phyloP scores from a whole-genome alignment of 345 rosid genomes.

The Rhodamnia rubescens region DNA sequence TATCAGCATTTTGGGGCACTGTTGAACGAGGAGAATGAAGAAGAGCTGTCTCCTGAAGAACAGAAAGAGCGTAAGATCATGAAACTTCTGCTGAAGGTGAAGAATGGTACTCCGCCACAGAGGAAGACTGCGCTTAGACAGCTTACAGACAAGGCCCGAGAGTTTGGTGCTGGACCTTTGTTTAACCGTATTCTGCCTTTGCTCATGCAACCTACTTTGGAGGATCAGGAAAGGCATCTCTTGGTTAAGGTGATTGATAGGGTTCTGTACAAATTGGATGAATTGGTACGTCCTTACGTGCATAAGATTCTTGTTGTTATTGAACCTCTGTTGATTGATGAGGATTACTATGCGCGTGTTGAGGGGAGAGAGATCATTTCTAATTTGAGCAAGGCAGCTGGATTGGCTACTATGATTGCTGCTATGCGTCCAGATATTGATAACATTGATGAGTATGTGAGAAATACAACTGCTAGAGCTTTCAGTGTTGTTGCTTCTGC shows the following conservation, averaged over 20 bases:
- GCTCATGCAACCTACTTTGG: conserved; percentile 97
- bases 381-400: conserved; percentile 96
- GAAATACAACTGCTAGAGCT: conserved; percentile 99
- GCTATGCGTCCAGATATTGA: conserved; percentile 99
- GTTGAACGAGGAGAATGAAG: conserved; percentile 89
- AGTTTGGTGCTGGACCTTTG: conserved; percentile 95
- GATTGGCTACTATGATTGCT: conserved; percentile 99
- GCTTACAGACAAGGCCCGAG: conserved; percentile 95
- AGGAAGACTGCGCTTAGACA: conserved; percentile 96
- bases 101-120: conserved; percentile 97
- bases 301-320: conserved; percentile 99
- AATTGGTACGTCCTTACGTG: conserved; percentile 91
- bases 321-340: conserved; percentile 97
- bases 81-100: conserved; percentile 93
- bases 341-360: conserved; percentile 98
- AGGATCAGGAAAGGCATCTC: conserved; percentile 99
- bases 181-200: conserved; percentile 78
- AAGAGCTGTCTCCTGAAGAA: conserved; percentile 82
- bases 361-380: conserved; percentile 99
- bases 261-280: conserved; percentile 87
- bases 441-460: conserved; percentile 92
- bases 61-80: conserved; percentile 96
- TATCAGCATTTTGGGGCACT: conserved; percentile 84
- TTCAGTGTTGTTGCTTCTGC: conserved; percentile 99
- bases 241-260: conserved; percentile 96